Base-by-base conservation (phyloP, 2,329 filamentous ascomycete genomes). In the Sordariomycetes sp. region DNA sequence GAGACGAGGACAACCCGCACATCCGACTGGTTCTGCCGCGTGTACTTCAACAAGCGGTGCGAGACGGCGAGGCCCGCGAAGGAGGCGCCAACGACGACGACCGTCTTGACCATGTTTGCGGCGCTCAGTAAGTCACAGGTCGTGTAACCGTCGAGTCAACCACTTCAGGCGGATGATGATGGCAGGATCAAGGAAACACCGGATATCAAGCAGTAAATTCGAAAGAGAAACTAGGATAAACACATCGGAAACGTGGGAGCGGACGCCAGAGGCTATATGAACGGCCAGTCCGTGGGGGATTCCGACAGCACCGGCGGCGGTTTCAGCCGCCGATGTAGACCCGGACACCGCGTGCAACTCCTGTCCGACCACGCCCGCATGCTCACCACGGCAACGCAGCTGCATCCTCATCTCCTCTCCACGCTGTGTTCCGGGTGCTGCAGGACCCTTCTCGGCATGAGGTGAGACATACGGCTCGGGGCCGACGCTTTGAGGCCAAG, bases 1-100 rank as follows among this genome's bases (percentile, higher is more conserved):
- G 79, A 79, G 52, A 83, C 74, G 18, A 83, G 72, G 53, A 83
- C 72, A 53, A 83, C 78, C 62, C 80, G 79, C 46, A 80, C 64
- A 53, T 79, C 74, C 57, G 74, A 69, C 48, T 74, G 66, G 10
- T 72, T 64, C 46, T 71, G 72, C 52, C 68, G 70, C 1, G 76
- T 76, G 63, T 81, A 74, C 66, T 81, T 81, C 60, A 83, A 74
- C 2, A 83, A 71, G 24, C 76, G 74, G 63, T 83, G 80, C 32
- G 79, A 76, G 24, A 81, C 66, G 57, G 76, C 75, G 53, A 83
- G 70, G 59, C 80, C 80, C 55, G 72, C 79, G 51, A 76, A 77
- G 55, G 79, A 76, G 60, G 78, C 80, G 46, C 80, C 80, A 20
- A 83, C 69, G 53, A 83, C 70, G 7, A 83, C 73, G 46, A 83